A percentile compares a stretch with the other conserved stretches of the same genome.
phyloP scores from a whole-genome alignment of 169 alveolate genomes.

The Perkinsus marinus region DNA sequence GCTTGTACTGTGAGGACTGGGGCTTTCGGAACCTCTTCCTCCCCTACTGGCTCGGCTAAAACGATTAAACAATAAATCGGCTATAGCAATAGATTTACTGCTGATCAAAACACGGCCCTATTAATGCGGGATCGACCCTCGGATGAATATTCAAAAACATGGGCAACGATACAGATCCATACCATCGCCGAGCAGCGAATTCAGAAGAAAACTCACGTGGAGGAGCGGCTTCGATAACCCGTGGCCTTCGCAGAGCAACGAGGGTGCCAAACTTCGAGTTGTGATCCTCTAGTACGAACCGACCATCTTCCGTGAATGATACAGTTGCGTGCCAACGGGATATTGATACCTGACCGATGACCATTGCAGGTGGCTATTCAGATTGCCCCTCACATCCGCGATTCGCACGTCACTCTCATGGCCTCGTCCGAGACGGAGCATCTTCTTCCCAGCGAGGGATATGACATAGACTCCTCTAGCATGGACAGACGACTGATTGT shows the following conservation, averaged over 20 bases:
- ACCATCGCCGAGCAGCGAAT: too few relatives aligned
- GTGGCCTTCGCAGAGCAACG: slow-evolving; percentile 66
- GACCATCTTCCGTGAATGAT: slow-evolving; percentile 57
- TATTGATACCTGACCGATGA: slow-evolving; percentile 50
- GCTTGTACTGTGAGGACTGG: too few relatives aligned
- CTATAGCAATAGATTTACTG: too few relatives aligned
- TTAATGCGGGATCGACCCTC: too few relatives aligned
- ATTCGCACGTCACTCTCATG: slow-evolving; percentile 93
- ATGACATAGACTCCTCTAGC: slow-evolving; percentile 55
- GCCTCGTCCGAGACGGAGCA: slow-evolving; percentile 85
- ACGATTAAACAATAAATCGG: too few relatives aligned
- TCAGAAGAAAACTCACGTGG: background rate
- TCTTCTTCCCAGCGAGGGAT: slow-evolving; percentile 50
- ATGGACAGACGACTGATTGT: slow-evolving; percentile 15
- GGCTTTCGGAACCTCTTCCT: too few relatives aligned
- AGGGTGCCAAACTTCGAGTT: slow-evolving; percentile 95
- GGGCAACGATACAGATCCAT: too few relatives aligned
- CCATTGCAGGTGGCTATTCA: background rate
- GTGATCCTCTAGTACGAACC: slow-evolving; percentile 83
- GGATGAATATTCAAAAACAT: too few relatives aligned
- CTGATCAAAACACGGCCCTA: too few relatives aligned
- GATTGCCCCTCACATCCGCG: slow-evolving; percentile 63
- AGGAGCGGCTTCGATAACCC: slow-evolving; percentile 19
- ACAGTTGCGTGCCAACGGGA: slow-evolving; percentile 90
- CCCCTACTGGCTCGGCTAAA: too few relatives aligned